Base-by-base conservation (phyloP, 306 rosid genomes). In the Quercus cerris region DNA sequence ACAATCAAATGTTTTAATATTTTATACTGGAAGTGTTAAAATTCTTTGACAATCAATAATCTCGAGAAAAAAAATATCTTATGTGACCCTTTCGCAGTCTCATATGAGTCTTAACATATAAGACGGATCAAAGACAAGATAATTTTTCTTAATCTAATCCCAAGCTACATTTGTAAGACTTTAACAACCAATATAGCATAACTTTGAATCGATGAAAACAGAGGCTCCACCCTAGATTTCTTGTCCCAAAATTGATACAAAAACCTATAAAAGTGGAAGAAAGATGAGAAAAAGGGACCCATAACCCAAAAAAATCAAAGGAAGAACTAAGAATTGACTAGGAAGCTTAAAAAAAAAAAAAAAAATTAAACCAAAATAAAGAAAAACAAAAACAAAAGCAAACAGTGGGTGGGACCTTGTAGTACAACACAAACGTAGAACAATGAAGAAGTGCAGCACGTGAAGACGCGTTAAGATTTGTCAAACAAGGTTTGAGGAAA, bases 401-500 rank as follows among this genome's bases (percentile, higher is more conserved):
- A 6, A 2, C 12, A 57, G 23, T 12, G 70, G 5, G 67, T 25
- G 67, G 67, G 67, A 14, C 17, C 67, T 11, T 22, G 13, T 12
- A 30, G 67, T 4, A 61, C 30, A 49, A 49, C 54, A 13, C 14
- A 13, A 49, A 49, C 54, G 15, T 12, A 49, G 54, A 49, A 12
- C 17, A 12, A 12, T 49, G 15, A 49, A 49, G 11, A 3, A 22
- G 67, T n/a, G 44, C 27, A 49, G 46, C 87, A 84, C 87, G 87
- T 77, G 87, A 84, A 77, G 77, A 61, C 87, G 87, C 85, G 87
- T 84, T 82, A 15, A 14, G 54, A 27, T 72, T 72, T 84, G 82
- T 84, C 87, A 80, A 67, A 49, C 54, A 3, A 49, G 13, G 54
- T 49, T 49, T 49, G 1, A 22, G 15, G 1, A 68, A 64, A 77